Conservation (phyloP, 2,329 filamentous ascomycete species). For the Colletotrichum sansevieriae region DNA sequence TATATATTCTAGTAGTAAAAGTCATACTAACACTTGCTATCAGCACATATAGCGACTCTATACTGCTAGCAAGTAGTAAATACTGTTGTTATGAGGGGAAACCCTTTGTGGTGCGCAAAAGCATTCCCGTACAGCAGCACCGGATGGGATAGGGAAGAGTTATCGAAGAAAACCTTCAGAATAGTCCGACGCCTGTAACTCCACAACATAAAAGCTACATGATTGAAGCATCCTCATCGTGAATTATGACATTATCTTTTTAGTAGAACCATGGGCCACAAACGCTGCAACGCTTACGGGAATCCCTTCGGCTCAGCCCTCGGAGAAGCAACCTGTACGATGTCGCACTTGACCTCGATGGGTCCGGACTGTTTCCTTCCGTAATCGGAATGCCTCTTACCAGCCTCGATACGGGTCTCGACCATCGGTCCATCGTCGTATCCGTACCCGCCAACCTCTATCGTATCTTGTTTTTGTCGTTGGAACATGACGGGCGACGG, state of each 20-base stretch:
- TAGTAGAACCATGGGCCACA: no score
- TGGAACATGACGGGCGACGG: slow-evolving; percentile 16
- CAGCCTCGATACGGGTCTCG: slow-evolving; percentile 27
- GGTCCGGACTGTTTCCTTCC: neutral
- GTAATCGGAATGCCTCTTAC: neutral
- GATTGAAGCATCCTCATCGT: neutral
- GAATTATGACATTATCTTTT: neutral
- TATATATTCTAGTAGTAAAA: no score
- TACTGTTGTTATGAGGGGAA: no score
- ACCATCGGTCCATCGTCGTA: neutral
- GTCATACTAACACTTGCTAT: no score
- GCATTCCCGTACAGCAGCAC: no score
- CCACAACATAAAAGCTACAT: neutral
- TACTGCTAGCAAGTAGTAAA: no score
- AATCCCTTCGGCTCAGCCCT: slow-evolving; percentile 10
- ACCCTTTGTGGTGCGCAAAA: no score
- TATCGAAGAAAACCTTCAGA: no score
- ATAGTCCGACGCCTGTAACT: no score
- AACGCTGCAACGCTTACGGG: neutral
- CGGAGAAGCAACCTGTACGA: slow-evolving; percentile 25
- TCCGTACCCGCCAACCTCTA: neutral
- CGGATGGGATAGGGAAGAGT: no score
- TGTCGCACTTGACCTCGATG: slow-evolving; percentile 28
- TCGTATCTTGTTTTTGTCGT: slow-evolving; percentile 7
- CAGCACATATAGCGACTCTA: no score